Conservation (phyloP, 768 basidiomycete species). For the Rhodotorula babjevae region DNA sequence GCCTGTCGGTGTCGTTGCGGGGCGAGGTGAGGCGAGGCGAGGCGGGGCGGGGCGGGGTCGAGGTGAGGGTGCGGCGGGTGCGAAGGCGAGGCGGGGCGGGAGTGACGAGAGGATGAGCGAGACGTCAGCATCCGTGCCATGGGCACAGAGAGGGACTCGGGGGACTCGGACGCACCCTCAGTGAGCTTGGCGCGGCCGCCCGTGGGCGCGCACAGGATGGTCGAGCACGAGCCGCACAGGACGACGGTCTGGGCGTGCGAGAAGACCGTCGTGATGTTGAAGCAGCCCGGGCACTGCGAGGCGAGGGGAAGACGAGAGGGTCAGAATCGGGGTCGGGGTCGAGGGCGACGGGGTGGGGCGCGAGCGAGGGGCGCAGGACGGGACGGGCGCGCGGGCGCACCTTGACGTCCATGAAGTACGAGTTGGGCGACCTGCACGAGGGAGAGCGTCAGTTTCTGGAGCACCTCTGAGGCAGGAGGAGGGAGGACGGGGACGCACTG, state of each 20-base stretch:
- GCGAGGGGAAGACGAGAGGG: too few relatives aligned
- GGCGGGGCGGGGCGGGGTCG: too few relatives aligned
- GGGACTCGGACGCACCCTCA: constrained; percentile 81
- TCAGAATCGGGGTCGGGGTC: background rate
- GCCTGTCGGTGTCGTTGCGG: constrained; percentile 44
- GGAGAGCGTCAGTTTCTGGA: background rate
- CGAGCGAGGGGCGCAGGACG: too few relatives aligned
- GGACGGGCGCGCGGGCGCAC: constrained; percentile 49
- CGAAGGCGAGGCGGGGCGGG: too few relatives aligned
- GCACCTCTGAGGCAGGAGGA: too few relatives aligned
- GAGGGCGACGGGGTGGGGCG: too few relatives aligned
- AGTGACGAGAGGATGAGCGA: too few relatives aligned
- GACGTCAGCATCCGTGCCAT: too few relatives aligned
- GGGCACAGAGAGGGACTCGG: too few relatives aligned
- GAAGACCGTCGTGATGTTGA: constrained; percentile 94
- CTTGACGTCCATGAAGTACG: constrained; percentile 99
- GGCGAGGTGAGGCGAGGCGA: too few relatives aligned
- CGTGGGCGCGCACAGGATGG: constrained; percentile 93
- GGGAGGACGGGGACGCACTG: constrained; percentile 53
- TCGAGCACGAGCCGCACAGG: constrained; percentile 84
- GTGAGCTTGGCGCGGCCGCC: constrained; percentile 94
- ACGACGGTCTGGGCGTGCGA: constrained; percentile 99
- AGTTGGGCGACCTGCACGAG: constrained; percentile 64
- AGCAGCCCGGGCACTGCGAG: constrained; percentile 63
- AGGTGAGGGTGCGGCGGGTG: background rate